A percentile compares a stretch with the other conserved stretches of the same genome.
These are phyloP conservation scores for Scedosporium dehoogii DNA, from an alignment of 2,329 filamentous ascomycete genomes.

Conservation along the genomic window DNA sequence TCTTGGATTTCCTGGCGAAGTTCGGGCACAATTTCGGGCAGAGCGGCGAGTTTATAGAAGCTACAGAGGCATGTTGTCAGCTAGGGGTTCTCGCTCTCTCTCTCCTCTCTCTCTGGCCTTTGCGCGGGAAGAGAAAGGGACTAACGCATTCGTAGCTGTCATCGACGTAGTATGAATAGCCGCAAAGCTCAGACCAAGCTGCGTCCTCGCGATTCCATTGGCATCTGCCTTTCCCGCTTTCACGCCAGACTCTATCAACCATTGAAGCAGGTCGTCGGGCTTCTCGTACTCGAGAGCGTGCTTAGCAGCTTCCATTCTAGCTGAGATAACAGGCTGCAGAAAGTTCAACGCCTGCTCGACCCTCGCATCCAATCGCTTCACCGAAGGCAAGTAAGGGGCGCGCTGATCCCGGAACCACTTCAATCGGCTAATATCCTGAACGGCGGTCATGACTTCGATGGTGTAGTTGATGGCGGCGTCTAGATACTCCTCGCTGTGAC, in stretches of 20 bases:
- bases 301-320: conserved; percentile 15
- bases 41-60: conserved; percentile 40
- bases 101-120: neutral
- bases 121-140: neutral
- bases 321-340: conserved; percentile 23
- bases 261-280: conserved; percentile 38
- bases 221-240: conserved; percentile 22
- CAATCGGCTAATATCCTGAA: conserved; percentile 18
- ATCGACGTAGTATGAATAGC: conserved; percentile 42
- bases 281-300: conserved; percentile 14
- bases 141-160: conserved; percentile 32
- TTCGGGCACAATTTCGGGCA: conserved; percentile 38
- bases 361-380: conserved; percentile 22
- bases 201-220: conserved; percentile 26
- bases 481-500: conserved; percentile 32
- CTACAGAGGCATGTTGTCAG: conserved; percentile 12
- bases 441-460: conserved; percentile 27
- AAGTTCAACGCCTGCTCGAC: conserved; percentile 22
- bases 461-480: conserved; percentile 38
- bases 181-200: conserved; percentile 35
- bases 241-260: conserved; percentile 29
- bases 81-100: neutral
- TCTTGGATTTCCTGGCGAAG: conserved; percentile 39
- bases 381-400: conserved; percentile 21
- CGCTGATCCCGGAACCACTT: conserved; percentile 24